These are phyloP conservation scores for Boletus bicolor DNA, from an alignment of 768 basidiomycete genomes.

Conservation along the genomic window DNA sequence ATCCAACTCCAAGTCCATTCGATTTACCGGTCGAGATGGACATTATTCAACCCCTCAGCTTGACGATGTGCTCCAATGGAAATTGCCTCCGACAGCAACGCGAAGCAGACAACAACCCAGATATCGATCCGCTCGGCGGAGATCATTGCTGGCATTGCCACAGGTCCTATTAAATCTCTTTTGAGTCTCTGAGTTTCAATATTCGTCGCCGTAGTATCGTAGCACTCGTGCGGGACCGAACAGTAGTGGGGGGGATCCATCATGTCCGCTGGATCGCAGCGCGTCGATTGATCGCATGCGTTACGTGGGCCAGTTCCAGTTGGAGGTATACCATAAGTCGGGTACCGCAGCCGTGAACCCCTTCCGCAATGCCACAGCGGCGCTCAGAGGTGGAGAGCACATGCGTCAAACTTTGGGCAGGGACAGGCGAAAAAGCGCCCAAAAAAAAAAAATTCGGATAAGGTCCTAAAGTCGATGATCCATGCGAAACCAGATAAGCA, in stretches of 20 bases:
- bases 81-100: background rate
- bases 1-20: background rate
- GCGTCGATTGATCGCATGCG: background rate
- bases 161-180: background rate
- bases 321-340: background rate
- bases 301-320: background rate
- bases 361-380: background rate
- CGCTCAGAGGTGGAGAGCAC: background rate
- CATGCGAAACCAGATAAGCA: background rate
- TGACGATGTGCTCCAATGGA: background rate
- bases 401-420: background rate
- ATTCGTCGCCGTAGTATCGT: background rate
- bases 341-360: background rate
- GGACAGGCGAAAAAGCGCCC: background rate
- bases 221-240: constrained; percentile 6
- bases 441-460: background rate
- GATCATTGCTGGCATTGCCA: background rate
- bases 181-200: constrained; percentile 8
- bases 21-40: background rate
- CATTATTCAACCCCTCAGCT: background rate
- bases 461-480: background rate
- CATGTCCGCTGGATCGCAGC: background rate
- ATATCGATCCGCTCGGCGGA: constrained; percentile 14
- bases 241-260: background rate
- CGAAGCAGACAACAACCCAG: background rate